Evolutionary conservation across 257 asterid species (phyloP).

Genomic region (Primulina huaijiensis): DNA sequence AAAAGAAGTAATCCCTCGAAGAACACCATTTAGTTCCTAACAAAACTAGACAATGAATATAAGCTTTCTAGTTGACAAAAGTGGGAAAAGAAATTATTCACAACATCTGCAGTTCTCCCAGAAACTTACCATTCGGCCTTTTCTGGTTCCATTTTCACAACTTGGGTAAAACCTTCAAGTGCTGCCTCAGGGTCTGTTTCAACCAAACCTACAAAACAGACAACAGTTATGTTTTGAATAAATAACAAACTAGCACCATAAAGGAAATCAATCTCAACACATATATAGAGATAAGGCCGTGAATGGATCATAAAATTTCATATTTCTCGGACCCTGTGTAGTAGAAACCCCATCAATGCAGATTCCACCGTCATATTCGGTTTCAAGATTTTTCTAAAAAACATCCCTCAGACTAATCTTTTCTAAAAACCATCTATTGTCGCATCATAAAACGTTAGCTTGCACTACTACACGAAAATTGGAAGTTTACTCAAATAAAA

Average conservation of each 20-base stretch:
- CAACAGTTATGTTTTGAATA: conserved; percentile 13
- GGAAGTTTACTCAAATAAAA: background rate
- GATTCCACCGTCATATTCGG: background rate
- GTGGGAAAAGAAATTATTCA: background rate
- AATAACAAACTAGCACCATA: background rate
- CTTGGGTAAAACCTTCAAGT: conserved; percentile 91
- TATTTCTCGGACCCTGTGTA: background rate
- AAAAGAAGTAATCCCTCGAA: background rate
- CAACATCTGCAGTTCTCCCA: background rate
- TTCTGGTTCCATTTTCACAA: conserved; percentile 90
- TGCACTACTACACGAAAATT: background rate
- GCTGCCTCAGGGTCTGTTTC: conserved; percentile 94
- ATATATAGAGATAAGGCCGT: background rate
- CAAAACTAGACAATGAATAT: no score
- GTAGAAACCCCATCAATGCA: background rate
- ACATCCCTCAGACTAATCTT: background rate
- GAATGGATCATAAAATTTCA: conserved; percentile 5
- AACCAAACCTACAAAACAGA: conserved; percentile 56
- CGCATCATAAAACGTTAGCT: background rate
- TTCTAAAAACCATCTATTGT: conserved; percentile 7
- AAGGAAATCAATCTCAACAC: background rate
- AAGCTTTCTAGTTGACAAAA: background rate
- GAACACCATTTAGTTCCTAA: background rate
- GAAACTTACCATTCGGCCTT: conserved; percentile 82
- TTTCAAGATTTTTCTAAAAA: background rate